Evolutionary conservation across 1,284 basidiomycete species (phyloP).

Genomic region (Irpex sp.): DNA sequence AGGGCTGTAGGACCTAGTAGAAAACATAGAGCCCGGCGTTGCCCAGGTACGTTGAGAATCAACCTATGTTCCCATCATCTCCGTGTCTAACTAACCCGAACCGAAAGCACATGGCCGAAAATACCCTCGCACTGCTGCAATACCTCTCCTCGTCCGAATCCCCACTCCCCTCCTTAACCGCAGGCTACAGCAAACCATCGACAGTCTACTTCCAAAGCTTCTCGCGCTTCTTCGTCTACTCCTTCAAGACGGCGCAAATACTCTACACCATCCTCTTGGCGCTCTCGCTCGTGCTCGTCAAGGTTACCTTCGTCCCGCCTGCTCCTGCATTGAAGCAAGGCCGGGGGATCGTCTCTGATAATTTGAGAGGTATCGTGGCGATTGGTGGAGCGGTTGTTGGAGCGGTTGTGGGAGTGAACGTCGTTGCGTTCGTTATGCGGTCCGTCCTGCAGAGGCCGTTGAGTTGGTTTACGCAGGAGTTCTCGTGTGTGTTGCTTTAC

Average conservation of each 20-base stretch:
- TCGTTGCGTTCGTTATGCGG: slow-evolving; percentile 70
- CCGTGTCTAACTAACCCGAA: not conserved
- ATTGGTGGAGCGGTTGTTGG: slow-evolving; percentile 48
- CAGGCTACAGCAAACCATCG: slow-evolving; percentile 50
- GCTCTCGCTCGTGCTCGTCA: slow-evolving; percentile 42
- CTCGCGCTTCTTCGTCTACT: slow-evolving; percentile 69
- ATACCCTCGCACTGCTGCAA: slow-evolving; percentile 77
- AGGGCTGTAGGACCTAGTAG: slow-evolving; percentile 59
- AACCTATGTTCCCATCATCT: not conserved
- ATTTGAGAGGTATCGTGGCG: slow-evolving; percentile 37
- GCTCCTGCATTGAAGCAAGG: slow-evolving; percentile 31
- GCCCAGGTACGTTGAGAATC: slow-evolving; percentile 43
- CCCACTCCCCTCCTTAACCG: slow-evolving; percentile 54
- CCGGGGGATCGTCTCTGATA: slow-evolving; percentile 32
- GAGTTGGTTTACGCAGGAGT: slow-evolving; percentile 79
- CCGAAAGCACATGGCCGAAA: slow-evolving; percentile 80
- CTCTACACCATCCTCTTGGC: slow-evolving; percentile 55
- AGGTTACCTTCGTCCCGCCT: slow-evolving; percentile 27
- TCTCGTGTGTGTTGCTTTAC: slow-evolving; percentile 71
- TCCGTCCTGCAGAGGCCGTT: slow-evolving; percentile 59
- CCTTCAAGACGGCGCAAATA: slow-evolving; percentile 65
- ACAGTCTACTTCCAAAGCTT: slow-evolving; percentile 78
- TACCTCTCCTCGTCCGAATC: slow-evolving; percentile 72
- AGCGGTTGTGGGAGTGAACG: slow-evolving; percentile 61
- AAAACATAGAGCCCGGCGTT: slow-evolving; percentile 77